A percentile compares a stretch with the other conserved stretches of the same genome.
Conservation (phyloP, 495 filamentous ascomycete species). For the Bryoglossum gracile region DNA sequence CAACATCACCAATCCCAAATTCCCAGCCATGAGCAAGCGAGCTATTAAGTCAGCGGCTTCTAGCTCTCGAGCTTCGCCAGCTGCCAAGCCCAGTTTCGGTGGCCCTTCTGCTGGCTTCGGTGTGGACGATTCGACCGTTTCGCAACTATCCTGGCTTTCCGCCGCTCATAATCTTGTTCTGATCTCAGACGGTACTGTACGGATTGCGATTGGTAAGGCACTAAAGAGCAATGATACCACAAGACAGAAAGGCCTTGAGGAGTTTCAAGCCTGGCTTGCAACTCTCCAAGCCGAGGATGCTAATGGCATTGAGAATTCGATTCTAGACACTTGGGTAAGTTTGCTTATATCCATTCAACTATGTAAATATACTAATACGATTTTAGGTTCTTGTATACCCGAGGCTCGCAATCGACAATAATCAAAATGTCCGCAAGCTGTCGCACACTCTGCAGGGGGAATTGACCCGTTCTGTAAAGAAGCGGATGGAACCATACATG, state of each 20-base stretch:
- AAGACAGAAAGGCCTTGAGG: slow-evolving; percentile 85
- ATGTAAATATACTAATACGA: slow-evolving; percentile 26
- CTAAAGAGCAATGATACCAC: slow-evolving; percentile 95
- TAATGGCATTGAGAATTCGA: slow-evolving; percentile 59
- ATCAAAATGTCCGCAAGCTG: slow-evolving; percentile 78
- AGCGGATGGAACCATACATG: slow-evolving; percentile 70
- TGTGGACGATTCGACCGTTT: too few relatives aligned
- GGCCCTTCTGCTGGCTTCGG: too few relatives aligned
- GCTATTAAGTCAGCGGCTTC: too few relatives aligned
- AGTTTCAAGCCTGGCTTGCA: not conserved
- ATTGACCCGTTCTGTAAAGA: slow-evolving; percentile 64
- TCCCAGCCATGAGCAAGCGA: too few relatives aligned
- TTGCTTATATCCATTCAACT: slow-evolving; percentile 17
- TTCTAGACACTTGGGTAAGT: slow-evolving; percentile 79
- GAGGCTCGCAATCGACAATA: slow-evolving; percentile 77
- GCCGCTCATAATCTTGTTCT: too few relatives aligned
- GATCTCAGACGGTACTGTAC: too few relatives aligned
- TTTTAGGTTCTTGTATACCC: slow-evolving; percentile 76
- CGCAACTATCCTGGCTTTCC: too few relatives aligned
- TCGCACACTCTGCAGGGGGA: slow-evolving; percentile 69
- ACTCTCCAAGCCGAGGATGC: too few relatives aligned
- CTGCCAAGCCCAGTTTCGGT: too few relatives aligned
- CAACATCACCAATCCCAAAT: too few relatives aligned
- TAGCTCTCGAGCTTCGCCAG: too few relatives aligned
- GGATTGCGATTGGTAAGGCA: too few relatives aligned